Conservation (phyloP, 1,139 yeast species). For the Scheffersomyces quercinus region DNA sequence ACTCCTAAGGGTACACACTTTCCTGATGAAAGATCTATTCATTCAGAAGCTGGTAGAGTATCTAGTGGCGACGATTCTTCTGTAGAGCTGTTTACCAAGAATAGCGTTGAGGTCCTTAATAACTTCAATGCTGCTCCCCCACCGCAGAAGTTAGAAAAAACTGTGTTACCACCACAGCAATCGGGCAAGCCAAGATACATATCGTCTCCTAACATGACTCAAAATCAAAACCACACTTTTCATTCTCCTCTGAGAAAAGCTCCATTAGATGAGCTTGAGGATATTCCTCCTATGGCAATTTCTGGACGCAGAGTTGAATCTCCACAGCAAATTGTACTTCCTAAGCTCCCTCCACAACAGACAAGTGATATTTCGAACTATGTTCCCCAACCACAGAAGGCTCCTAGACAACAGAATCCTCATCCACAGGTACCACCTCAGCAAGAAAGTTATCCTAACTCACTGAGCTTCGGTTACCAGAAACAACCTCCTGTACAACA, state of each 20-base stretch:
- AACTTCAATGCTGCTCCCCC: background rate
- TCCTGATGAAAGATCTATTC: constrained; percentile 23
- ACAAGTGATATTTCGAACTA: background rate
- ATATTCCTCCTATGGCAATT: too few species aligned
- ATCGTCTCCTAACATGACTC: constrained; percentile 36
- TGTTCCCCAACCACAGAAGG: too few species aligned
- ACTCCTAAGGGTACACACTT: constrained; percentile 10
- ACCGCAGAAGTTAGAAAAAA: too few species aligned
- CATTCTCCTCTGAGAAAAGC: constrained; percentile 3
- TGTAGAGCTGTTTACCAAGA: constrained; percentile 8
- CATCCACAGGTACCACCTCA: constrained; percentile 5
- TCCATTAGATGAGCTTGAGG: too few species aligned
- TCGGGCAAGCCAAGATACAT: constrained; percentile 32
- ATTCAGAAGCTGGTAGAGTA: constrained; percentile 29
- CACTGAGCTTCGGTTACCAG: background rate
- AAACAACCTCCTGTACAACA: constrained; percentile 3
- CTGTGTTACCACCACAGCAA: constrained; percentile 9
- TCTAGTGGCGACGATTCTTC: constrained; percentile 20
- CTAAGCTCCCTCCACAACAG: constrained; percentile 9
- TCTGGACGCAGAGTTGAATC: background rate
- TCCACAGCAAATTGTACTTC: constrained; percentile 3
- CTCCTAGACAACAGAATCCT: constrained; percentile 1
- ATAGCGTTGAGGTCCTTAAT: constrained; percentile 5
- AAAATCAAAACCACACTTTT: constrained; percentile 26
- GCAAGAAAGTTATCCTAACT: constrained; percentile 2